A percentile compares a stretch with the other conserved stretches of the same genome.
phyloP scores from a whole-genome alignment of 352 stramenopile genomes.

The Albugo laibachii region DNA sequence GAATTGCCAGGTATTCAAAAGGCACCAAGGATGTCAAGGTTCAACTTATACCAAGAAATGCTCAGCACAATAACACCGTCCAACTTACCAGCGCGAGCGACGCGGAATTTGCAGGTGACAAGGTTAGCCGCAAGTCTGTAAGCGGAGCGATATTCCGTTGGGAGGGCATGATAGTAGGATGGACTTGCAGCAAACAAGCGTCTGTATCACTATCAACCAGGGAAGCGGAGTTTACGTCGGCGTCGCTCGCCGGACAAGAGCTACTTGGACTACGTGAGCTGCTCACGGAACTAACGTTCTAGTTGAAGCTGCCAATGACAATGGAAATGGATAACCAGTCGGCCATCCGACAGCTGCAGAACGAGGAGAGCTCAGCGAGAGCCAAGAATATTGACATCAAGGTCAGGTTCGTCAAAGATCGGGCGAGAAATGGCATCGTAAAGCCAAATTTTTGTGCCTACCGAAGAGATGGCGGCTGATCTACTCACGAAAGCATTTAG shows the following conservation, averaged over 20 bases:
- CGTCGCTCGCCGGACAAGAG: background rate
- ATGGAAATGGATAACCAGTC: background rate
- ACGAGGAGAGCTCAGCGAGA: background rate
- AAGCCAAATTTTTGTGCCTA: no score
- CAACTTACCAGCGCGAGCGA: conserved; percentile 7
- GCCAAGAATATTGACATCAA: background rate
- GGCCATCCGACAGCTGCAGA: background rate
- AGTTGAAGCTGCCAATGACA: background rate
- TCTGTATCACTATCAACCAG: conserved; percentile 6
- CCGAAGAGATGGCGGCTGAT: no score
- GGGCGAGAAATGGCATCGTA: background rate
- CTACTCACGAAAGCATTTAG: no score
- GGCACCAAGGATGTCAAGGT: conserved; percentile 6
- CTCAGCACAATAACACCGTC: background rate
- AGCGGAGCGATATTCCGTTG: conserved; percentile 4
- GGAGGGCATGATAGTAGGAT: conserved; percentile 5
- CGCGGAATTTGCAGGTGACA: conserved; percentile 8
- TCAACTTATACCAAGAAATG: background rate
- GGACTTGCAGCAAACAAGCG: conserved; percentile 7
- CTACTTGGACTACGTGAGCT: conserved; percentile 3
- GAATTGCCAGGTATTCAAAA: conserved; percentile 10
- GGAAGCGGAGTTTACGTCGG: conserved; percentile 8
- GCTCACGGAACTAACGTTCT: background rate
- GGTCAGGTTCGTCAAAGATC: background rate
- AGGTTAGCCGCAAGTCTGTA: conserved; percentile 8